Evolutionary conservation across 2,329 filamentous ascomycete genomes (phyloP).

Genomic region (Hymenoscyphus scutula): DNA sequence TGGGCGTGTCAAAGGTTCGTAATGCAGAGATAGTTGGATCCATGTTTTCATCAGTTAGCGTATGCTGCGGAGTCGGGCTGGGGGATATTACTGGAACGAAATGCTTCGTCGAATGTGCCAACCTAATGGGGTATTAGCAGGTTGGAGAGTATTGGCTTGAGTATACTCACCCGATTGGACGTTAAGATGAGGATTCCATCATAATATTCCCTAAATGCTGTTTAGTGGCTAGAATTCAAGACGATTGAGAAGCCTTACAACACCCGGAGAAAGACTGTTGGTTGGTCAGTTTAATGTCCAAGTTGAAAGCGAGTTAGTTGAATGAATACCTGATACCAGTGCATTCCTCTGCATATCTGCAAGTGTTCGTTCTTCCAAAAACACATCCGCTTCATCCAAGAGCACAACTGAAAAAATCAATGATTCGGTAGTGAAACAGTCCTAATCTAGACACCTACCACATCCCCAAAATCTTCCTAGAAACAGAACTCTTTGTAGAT

Average conservation of each 20-base stretch:
- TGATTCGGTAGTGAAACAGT: no score
- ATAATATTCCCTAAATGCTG: no score
- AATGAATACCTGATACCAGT: slow-evolving; percentile 20
- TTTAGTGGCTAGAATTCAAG: no score
- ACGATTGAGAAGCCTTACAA: no score
- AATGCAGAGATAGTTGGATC: slow-evolving; percentile 37
- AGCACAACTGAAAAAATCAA: slow-evolving; percentile 10
- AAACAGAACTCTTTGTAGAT: slow-evolving; percentile 24
- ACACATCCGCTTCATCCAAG: slow-evolving; percentile 39
- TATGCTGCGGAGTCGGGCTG: no score
- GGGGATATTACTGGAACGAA: no score
- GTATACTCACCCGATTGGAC: slow-evolving; percentile 40
- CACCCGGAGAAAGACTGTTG: not conserved
- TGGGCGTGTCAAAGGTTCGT: slow-evolving; percentile 16
- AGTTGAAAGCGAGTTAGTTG: no score
- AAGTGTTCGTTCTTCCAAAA: slow-evolving; percentile 13
- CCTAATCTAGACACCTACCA: not conserved
- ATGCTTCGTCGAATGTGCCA: slow-evolving; percentile 39
- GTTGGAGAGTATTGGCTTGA: no score
- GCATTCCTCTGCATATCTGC: slow-evolving; percentile 22
- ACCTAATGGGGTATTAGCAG: no score
- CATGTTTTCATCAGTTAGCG: slow-evolving; percentile 34
- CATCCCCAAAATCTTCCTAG: slow-evolving; percentile 21
- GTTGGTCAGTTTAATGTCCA: no score
- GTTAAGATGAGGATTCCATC: slow-evolving; percentile 44